phyloP scores from a whole-genome alignment of 2,329 filamentous ascomycete species.

The Hymenoscyphus repandus region DNA sequence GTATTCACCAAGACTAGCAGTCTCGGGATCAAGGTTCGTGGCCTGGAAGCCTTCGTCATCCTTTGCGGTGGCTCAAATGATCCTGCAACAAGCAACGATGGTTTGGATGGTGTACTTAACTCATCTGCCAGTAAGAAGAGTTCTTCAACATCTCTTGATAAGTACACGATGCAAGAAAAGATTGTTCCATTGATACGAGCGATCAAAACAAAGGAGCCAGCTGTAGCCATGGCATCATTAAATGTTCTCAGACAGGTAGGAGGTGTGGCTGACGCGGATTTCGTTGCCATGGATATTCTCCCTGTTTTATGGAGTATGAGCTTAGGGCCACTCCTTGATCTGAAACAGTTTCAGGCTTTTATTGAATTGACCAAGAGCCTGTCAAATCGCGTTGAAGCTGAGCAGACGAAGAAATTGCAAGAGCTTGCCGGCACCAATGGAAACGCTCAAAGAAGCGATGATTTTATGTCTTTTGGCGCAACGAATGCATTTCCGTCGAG shows the following conservation, averaged over 20 bases:
- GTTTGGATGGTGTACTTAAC: slow-evolving; percentile 65
- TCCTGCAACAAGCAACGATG: slow-evolving; percentile 53
- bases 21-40: slow-evolving; percentile 88
- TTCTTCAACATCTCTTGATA: slow-evolving; percentile 79
- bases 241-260: slow-evolving; percentile 82
- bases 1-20: slow-evolving; percentile 94
- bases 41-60: slow-evolving; percentile 82
- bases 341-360: slow-evolving; percentile 82
- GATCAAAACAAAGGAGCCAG: slow-evolving; percentile 97
- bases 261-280: slow-evolving; percentile 77
- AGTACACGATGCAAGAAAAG: slow-evolving; percentile 98
- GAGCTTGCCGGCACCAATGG: slow-evolving; percentile 64
- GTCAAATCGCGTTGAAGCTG: slow-evolving; percentile 75
- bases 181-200: slow-evolving; percentile 83
- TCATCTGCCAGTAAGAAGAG: slow-evolving; percentile 47
- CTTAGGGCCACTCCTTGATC: slow-evolving; percentile 79
- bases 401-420: slow-evolving; percentile 83
- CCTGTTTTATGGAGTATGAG: slow-evolving; percentile 90
- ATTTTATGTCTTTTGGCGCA: slow-evolving; percentile 67
- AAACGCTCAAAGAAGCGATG: slow-evolving; percentile 48
- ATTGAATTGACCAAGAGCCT: slow-evolving; percentile 83
- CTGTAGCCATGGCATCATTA: slow-evolving; percentile 91
- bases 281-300: slow-evolving; percentile 84
- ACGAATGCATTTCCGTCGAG: slow-evolving; percentile 47
- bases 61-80: slow-evolving; percentile 73